A percentile compares a stretch with the other conserved stretches of the same genome.
Evolutionary conservation across 2,329 filamentous ascomycete species (phyloP).

Genomic region (Fusarium continuum): DNA sequence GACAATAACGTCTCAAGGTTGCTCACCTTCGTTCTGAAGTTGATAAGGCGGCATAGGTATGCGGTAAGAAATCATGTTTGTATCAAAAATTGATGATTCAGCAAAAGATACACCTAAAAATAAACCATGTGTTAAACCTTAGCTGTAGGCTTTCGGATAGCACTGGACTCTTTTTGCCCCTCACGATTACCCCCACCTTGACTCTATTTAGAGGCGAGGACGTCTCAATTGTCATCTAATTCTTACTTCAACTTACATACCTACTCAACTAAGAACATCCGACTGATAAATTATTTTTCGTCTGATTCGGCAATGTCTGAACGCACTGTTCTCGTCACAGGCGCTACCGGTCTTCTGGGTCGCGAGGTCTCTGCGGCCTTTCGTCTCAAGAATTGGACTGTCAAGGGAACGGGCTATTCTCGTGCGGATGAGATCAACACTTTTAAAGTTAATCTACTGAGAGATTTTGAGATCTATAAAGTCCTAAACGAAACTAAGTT

Average conservation of each 20-base stretch:
- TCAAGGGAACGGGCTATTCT: slow-evolving; percentile 77
- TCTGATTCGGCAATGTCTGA: slow-evolving; percentile 13
- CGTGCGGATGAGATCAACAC: slow-evolving; percentile 76
- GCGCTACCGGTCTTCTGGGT: slow-evolving; percentile 84
- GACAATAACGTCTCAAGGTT: too few species aligned
- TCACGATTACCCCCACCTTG: slow-evolving; percentile 29
- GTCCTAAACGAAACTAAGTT: slow-evolving; percentile 67
- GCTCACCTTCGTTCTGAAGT: too few species aligned
- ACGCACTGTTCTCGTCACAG: slow-evolving; percentile 76
- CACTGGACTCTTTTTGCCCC: slow-evolving; percentile 10
- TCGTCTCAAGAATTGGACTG: slow-evolving; percentile 67
- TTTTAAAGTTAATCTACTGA: slow-evolving; percentile 67
- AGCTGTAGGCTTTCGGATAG: too few species aligned
- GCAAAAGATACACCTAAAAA: too few species aligned
- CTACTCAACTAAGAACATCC: neutral
- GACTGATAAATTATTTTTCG: neutral
- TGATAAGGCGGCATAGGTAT: too few species aligned
- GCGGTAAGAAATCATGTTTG: too few species aligned
- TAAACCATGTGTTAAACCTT: too few species aligned
- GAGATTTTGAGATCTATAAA: slow-evolving; percentile 54
- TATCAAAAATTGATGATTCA: too few species aligned
- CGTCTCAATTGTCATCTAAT: slow-evolving; percentile 15
- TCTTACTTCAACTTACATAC: neutral
- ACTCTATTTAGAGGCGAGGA: slow-evolving; percentile 12
- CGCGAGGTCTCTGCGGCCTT: slow-evolving; percentile 80